Base-by-base conservation (phyloP, 1,284 basidiomycete species). In the Pseudozyma hubeiensis region DNA sequence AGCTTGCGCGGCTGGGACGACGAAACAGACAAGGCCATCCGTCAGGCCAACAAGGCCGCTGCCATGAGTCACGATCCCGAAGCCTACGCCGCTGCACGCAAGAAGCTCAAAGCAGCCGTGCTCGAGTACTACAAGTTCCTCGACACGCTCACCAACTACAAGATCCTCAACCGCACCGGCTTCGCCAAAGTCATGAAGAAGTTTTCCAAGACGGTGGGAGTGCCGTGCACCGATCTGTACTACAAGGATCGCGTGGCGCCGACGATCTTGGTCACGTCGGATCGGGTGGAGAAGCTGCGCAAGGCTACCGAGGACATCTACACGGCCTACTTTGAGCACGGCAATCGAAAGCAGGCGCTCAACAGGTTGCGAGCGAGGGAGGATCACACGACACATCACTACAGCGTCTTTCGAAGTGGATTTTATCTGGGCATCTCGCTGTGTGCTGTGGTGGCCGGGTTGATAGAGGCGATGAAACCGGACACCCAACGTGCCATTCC, bases 171-270 rank as follows among this genome's bases (percentile, higher is more conserved):
- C 83, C 84, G 94, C 9, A 92, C 92, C 2, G 95, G 94, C 0
- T 94, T 97, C 84, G 88, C 92, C 24, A 97, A 98, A 84, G 81
- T 83, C 11, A 65, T 97, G 68, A 97, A 94, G 86, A 98, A 97
- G 86, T 97, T 94, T 77, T 93, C 94, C 82, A 97, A 97, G 85
- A 87, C 89, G 3, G 91, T 92, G 1, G 89, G 88, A 79, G 91
- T 91, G 53, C 84, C 84, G 13, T 64, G 85, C 88, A 41, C 89
- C 91, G 82, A 88, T 90, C 47, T 87, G 89, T 59, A 96, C 92
- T 84, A 91, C 90, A 86, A 86, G n/a, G 91, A 93, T 78, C 90
- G 90, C 81, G 91, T 92, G 37, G 76, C 80, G 7, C 81, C 81
- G 7, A 84, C 85, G 51, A 77, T 85, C 8, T 86, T 88, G 30